These are phyloP conservation scores for Aethionema arabicum DNA, from an alignment of 345 rosid genomes.

Conservation along the genomic window DNA sequence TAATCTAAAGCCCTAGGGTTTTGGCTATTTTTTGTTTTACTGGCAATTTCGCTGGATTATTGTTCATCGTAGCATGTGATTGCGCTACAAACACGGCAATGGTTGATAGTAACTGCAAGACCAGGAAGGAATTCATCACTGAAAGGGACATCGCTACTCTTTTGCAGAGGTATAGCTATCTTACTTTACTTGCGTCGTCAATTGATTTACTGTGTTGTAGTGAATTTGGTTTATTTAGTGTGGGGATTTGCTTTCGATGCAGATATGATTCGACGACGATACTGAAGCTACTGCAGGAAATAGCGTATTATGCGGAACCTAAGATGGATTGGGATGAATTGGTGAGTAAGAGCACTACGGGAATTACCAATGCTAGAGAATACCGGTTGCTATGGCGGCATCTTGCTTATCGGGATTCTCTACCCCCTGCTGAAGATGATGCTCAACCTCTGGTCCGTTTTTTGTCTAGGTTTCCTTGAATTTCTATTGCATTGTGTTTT, in stretches of 20 bases:
- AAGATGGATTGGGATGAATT: slow-evolving; percentile 62
- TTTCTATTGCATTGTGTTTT: neutral
- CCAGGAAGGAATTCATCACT: slow-evolving; percentile 43
- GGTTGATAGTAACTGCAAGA: slow-evolving; percentile 45
- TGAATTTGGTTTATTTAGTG: neutral
- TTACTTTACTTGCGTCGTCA: neutral
- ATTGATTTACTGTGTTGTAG: neutral
- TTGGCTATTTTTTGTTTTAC: neutral
- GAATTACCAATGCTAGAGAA: slow-evolving; percentile 71
- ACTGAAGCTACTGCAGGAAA: slow-evolving; percentile 58
- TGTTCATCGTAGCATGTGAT: slow-evolving; percentile 30
- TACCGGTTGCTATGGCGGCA: slow-evolving; percentile 91
- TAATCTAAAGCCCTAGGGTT: slow-evolving; percentile 42
- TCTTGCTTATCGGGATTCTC: slow-evolving; percentile 60
- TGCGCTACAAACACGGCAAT: slow-evolving; percentile 30
- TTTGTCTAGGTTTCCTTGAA: neutral
- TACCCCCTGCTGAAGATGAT: slow-evolving; percentile 52
- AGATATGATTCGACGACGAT: slow-evolving; percentile 60
- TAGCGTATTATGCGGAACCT: slow-evolving; percentile 39
- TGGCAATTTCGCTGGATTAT: slow-evolving; percentile 10
- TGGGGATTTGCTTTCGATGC: slow-evolving; percentile 6
- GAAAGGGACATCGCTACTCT: slow-evolving; percentile 66
- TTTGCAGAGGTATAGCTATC: slow-evolving; percentile 50
- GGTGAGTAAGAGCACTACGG: slow-evolving; percentile 62
- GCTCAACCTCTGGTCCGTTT: slow-evolving; percentile 62